phyloP scores from a whole-genome alignment of 495 filamentous ascomycete species.

The Aspergillus wentii region DNA sequence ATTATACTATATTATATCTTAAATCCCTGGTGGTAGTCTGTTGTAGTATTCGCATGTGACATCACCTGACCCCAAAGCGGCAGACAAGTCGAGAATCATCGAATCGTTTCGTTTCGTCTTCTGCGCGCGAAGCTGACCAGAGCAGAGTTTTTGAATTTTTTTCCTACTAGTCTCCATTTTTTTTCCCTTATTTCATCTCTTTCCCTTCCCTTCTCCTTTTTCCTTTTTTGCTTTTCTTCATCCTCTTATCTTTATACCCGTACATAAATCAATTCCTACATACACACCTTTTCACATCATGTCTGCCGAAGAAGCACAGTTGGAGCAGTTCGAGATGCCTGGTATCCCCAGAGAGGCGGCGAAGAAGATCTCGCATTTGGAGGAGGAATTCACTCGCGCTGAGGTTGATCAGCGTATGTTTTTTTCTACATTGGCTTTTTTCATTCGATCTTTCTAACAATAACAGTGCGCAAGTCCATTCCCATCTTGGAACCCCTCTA shows the following conservation, averaged over 20 bases:
- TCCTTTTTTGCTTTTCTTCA: slow-evolving; percentile 4
- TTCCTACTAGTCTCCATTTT: slow-evolving; percentile 12
- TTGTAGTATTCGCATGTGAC: no score
- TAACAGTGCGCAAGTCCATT: slow-evolving; percentile 29
- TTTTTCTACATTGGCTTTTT: slow-evolving; percentile 1
- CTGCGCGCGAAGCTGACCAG: no score
- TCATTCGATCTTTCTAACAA: neutral
- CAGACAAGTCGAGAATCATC: no score
- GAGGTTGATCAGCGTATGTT: slow-evolving; percentile 41
- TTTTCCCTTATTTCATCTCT: slow-evolving; percentile 10
- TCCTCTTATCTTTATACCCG: neutral
- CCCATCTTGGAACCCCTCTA: slow-evolving; percentile 55
- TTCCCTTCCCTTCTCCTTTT: slow-evolving; percentile 2
- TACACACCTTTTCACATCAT: slow-evolving; percentile 15
- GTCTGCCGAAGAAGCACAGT: slow-evolving; percentile 19
- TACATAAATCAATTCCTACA: slow-evolving; percentile 1
- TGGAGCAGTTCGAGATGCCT: slow-evolving; percentile 31
- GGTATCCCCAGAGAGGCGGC: slow-evolving; percentile 23
- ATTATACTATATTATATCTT: no score
- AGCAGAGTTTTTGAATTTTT: slow-evolving; percentile 9
- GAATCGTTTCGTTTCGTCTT: no score
- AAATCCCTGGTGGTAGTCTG: no score
- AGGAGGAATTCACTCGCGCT: slow-evolving; percentile 33
- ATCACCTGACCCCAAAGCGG: no score
- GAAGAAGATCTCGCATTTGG: slow-evolving; percentile 28